Base-by-base conservation (phyloP, 371 early-diverging fungal genomes). In the Gilbertella persicaria region DNA sequence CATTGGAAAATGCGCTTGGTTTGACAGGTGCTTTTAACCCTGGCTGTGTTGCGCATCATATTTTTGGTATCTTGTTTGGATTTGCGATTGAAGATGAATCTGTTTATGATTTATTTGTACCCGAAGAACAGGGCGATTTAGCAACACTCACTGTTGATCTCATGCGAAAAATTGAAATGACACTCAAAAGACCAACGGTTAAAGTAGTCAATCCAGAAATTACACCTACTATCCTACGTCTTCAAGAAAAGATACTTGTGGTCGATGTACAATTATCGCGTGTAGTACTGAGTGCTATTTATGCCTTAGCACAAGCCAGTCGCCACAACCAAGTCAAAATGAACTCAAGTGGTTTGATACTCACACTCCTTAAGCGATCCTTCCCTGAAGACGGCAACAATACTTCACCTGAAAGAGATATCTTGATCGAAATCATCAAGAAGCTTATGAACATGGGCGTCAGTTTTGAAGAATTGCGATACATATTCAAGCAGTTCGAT, bases 371-470 rank as follows among this genome's bases (percentile, higher is more conserved):
- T 6, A 58, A 76, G 21, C 78, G 83, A 12, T 8, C 23, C 25
- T 45, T 55, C 47, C n/a, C 53, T 39, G 17, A 53, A 2, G 55
- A 62, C 4, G 40, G 23, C 39, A 56, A 17, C 51, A 60, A 20
- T 8, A 23, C 5, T 17, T 13, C 28, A 4, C 23, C 33, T 5
- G 65, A 75, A 55, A 72, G 69, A 30, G 67, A 66, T 4, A 53
- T 82, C 24, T 50, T 88, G 38, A 59, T 73, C 4, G 55, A 71
- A 37, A 66, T 87, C 1, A 67, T 79, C 16, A 84, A 85, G 43
- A 71, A 82, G 23, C 53, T 90, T 4, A 76, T 85, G 54, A 79
- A 73, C 33, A 81, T 87, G 78, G 88, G 90, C 7, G 67, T 86
- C 45, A 69, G 79, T 5, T 75, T 78, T 29, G 62, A 71, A 1